Evolutionary conservation across 2,329 filamentous ascomycete species (phyloP), one percentile per base, ranked within the genome.

Genomic region (Zymoseptoria brevis): DNA sequence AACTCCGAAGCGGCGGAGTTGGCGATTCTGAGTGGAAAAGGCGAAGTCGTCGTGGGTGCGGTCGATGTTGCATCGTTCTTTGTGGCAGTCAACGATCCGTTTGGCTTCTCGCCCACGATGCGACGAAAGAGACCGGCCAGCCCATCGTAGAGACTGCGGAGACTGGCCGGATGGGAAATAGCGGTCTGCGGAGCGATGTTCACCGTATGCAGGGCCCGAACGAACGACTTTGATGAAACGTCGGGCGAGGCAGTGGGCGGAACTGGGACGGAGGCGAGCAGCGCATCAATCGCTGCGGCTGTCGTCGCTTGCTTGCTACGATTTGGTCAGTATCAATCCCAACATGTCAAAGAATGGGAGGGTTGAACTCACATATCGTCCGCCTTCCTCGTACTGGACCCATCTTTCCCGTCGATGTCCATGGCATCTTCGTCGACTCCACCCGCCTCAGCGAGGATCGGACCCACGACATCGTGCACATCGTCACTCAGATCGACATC

Each of bases 401-500:
- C 53, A 21, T 65, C 64, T 21, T 72, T 76, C 1, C 78, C 79
- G 24, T 88, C 86, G 21, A 88, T 75, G 19, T 90, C 87, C 87
- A 90, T 90, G 58, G 80, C 79, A 62, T 87, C 83, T 52, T 83
- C 83, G 41, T 75, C 71, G 19, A 70, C 65, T 26, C 85, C 81
- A n/a, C 4, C 35, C 50, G 86, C 83, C 19, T 60, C 54, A 8
- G 19, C 54, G 35, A 95, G 73, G 52, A 86, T 76, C 0, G 83
- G 81, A 26, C 75, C 77, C 11, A 89, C 83, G 55, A 96, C 82
- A 5, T 79, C 79, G 3, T 83, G 77, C 4, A 88, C 85, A 24
- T 89, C 84, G 4, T 81, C 76, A 66, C 88, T 84, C 74, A 96
- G 78, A 65, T 91, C 83, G 16, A 90, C 70, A 68, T 92, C 87